Conservation (phyloP, 2,329 filamentous ascomycete species). For the Alternaria triticina region DNA sequence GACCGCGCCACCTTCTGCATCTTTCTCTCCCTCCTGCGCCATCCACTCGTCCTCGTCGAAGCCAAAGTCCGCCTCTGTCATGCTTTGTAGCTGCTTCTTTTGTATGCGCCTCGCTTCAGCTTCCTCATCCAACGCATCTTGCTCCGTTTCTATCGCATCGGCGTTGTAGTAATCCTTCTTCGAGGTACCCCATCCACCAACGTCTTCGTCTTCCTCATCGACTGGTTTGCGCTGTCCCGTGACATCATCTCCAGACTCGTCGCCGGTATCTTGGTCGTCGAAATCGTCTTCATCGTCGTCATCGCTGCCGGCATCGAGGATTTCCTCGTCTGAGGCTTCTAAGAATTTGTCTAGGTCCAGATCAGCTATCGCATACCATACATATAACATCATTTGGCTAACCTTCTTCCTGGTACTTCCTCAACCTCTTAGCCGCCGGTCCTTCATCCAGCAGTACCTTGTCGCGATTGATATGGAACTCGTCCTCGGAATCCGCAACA, state of each 20-base stretch:
- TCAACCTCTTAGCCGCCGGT: conserved; percentile 77
- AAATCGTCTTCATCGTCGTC: conserved; percentile 47
- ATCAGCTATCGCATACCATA: conserved; percentile 3
- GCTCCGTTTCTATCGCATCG: conserved; percentile 74
- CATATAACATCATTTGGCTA: conserved; percentile 4
- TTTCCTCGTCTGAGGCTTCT: conserved; percentile 68
- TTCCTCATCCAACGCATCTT: conserved; percentile 87
- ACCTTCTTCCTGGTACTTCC: conserved; percentile 73
- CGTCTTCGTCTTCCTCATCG: conserved; percentile 63
- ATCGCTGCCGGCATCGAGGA: conserved; percentile 59
- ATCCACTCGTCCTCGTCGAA: conserved; percentile 92
- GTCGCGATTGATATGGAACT: conserved; percentile 87
- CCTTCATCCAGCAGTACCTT: conserved; percentile 84
- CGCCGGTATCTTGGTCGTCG: conserved; percentile 48
- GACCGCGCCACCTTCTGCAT: conserved; percentile 59
- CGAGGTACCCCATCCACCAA: conserved; percentile 84
- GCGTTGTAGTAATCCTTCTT: conserved; percentile 93
- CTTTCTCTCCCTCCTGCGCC: conserved; percentile 57
- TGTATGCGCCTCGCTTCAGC: conserved; percentile 86
- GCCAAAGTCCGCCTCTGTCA: conserved; percentile 90
- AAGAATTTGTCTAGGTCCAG: conserved; percentile 59
- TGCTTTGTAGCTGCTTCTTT: conserved; percentile 85
- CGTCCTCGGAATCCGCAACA: conserved; percentile 91
- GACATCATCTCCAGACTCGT: conserved; percentile 41
- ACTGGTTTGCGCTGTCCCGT: conserved; percentile 41